A percentile compares a stretch with the other conserved stretches of the same genome.
Conservation (phyloP, 805 yeast species). For the Limtongia smithiae region DNA sequence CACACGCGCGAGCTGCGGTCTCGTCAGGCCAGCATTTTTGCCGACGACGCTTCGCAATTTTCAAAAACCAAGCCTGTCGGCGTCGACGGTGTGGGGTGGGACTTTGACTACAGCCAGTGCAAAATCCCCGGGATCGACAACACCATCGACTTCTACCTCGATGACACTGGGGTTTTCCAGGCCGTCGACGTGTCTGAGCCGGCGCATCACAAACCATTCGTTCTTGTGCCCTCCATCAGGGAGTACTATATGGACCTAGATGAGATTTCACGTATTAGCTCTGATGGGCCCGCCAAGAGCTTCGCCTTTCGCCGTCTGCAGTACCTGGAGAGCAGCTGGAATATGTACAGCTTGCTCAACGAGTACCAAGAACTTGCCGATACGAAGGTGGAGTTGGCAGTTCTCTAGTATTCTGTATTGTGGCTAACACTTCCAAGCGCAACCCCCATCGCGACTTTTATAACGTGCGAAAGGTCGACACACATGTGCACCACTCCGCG, state of each 20-base stretch:
- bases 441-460: slow-evolving; percentile 97
- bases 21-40: slow-evolving; percentile 39
- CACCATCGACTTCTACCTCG: slow-evolving; percentile 45
- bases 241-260: slow-evolving; percentile 86
- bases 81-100: slow-evolving; percentile 41
- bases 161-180: slow-evolving; percentile 68
- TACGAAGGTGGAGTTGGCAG: slow-evolving; percentile 50
- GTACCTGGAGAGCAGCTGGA: slow-evolving; percentile 96
- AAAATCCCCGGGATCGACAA: slow-evolving; percentile 50
- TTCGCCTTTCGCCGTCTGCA: slow-evolving; percentile 93
- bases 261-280: slow-evolving; percentile 64
- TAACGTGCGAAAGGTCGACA: slow-evolving; percentile 94
- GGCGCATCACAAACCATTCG: slow-evolving; percentile 6
- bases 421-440: slow-evolving; percentile 35
- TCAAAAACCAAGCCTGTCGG: slow-evolving; percentile 13
- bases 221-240: slow-evolving; percentile 58
- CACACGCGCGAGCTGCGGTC: slow-evolving; percentile 54
- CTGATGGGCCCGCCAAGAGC: slow-evolving; percentile 95
- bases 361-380: slow-evolving; percentile 91
- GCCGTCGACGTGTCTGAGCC: slow-evolving; percentile 42
- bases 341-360: slow-evolving; percentile 77
- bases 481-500: slow-evolving; percentile 98
- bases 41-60: slow-evolving; percentile 17
- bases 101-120: slow-evolving; percentile 58
- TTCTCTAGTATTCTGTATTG: background rate